Conservation (phyloP, 106 monocot species). For the Hemerocallis citrina region DNA sequence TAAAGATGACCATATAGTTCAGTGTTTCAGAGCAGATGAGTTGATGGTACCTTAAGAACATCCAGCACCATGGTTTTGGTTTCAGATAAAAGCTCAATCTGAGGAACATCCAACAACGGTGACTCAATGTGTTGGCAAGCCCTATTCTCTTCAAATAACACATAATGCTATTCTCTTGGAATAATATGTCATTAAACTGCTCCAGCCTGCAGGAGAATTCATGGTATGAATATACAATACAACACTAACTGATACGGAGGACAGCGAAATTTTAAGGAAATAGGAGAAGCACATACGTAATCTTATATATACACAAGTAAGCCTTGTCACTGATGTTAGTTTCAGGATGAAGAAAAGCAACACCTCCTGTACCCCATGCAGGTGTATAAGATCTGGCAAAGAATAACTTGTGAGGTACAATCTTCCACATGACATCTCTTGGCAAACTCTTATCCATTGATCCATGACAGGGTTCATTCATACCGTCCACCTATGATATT, state of each 20-base stretch:
- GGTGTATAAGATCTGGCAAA: slow-evolving; percentile 51
- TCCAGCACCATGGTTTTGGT: slow-evolving; percentile 33
- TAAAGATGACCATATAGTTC: too few relatives aligned
- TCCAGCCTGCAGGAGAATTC: slow-evolving; percentile 48
- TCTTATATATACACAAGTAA: slow-evolving; percentile 64
- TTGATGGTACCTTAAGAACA: slow-evolving; percentile 49
- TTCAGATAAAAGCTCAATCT: slow-evolving; percentile 29
- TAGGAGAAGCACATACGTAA: slow-evolving; percentile 45
- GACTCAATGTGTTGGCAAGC: slow-evolving; percentile 5
- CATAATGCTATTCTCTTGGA: slow-evolving; percentile 80
- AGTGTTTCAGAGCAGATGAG: too few relatives aligned
- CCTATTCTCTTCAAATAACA: too few relatives aligned
- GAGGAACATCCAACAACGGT: slow-evolving; percentile 32
- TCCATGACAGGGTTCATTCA: slow-evolving; percentile 44
- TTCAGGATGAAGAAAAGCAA: slow-evolving; percentile 76
- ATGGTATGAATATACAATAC: background rate
- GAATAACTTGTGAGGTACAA: slow-evolving; percentile 65
- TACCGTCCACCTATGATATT: slow-evolving; percentile 79
- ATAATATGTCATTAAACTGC: slow-evolving; percentile 95
- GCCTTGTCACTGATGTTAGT: slow-evolving; percentile 29
- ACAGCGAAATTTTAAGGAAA: too few relatives aligned
- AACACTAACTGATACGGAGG: too few relatives aligned
- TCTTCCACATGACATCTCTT: slow-evolving; percentile 53
- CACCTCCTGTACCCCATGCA: slow-evolving; percentile 75
- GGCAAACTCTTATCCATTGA: slow-evolving; percentile 63